Evolutionary conservation across 768 basidiomycete genomes (phyloP).

Genomic region (Phylloporus sp.): DNA sequence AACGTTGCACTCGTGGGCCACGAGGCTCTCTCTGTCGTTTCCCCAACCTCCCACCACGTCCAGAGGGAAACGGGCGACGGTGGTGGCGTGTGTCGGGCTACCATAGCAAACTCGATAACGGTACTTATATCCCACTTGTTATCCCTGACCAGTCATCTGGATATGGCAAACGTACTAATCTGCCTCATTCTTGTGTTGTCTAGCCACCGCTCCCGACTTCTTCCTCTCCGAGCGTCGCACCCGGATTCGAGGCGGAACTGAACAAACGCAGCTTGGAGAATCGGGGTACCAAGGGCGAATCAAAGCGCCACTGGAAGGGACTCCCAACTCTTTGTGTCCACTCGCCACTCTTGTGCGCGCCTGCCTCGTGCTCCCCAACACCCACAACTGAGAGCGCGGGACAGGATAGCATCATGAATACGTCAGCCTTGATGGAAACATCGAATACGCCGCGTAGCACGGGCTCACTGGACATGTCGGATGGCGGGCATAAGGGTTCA

Average conservation of each 20-base stretch:
- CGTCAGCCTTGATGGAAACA: conserved; percentile 21
- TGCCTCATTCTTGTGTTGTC: conserved; percentile 7
- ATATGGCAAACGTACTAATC: conserved; percentile 21
- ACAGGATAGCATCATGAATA: conserved; percentile 4
- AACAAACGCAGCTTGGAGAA: conserved; percentile 12
- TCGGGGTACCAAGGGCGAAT: conserved; percentile 10
- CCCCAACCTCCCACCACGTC: conserved; percentile 8
- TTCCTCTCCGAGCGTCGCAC: conserved; percentile 15
- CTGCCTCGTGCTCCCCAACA: conserved; percentile 10
- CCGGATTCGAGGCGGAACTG: conserved; percentile 5
- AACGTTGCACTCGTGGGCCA: conserved; percentile 6
- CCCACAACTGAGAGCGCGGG: conserved; percentile 4
- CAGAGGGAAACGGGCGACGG: conserved; percentile 13
- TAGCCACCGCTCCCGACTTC: conserved; percentile 22
- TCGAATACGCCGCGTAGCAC: conserved; percentile 19
- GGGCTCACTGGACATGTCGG: conserved; percentile 16
- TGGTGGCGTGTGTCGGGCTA: conserved; percentile 23
- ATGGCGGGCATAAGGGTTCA: conserved; percentile 13
- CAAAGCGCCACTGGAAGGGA: conserved; percentile 15
- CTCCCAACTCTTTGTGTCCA: conserved; percentile 22
- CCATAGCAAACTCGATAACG: conserved; percentile 27
- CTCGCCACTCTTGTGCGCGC: conserved; percentile 10
- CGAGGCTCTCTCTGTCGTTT: background rate
- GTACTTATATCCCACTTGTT: conserved; percentile 24
- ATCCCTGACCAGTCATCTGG: conserved; percentile 6